Evolutionary conservation across 495 filamentous ascomycete species (phyloP).

Genomic region (Penicillium fimorum): DNA sequence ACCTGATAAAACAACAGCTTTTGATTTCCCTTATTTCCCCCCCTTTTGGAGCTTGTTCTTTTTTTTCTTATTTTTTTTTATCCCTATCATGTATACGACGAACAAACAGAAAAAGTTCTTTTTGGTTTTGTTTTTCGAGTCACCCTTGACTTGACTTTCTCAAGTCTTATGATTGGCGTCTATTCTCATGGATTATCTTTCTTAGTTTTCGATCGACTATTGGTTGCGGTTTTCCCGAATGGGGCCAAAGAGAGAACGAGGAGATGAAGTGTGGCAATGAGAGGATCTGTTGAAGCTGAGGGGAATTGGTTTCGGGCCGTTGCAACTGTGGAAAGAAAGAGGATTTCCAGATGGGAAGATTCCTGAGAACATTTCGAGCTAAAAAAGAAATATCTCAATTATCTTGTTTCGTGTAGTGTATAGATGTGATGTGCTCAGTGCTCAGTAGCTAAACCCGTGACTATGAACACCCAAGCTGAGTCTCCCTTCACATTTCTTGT

Average conservation of each 20-base stretch:
- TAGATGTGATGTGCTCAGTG: background rate
- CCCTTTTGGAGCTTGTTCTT: slow-evolving; percentile 9
- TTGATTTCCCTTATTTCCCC: slow-evolving; percentile 10
- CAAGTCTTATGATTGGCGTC: slow-evolving; percentile 49
- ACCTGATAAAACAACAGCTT: slow-evolving; percentile 6
- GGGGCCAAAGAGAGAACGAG: slow-evolving; percentile 27
- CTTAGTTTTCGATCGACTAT: slow-evolving; percentile 29
- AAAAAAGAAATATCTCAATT: slow-evolving; percentile 23
- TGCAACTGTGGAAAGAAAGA: slow-evolving; percentile 19
- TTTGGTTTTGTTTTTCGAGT: slow-evolving; percentile 27
- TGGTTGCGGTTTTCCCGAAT: slow-evolving; percentile 32
- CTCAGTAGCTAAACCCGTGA: slow-evolving; percentile 8
- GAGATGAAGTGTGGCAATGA: slow-evolving; percentile 21
- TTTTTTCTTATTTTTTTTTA: slow-evolving; percentile 20
- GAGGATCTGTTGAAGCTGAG: slow-evolving; percentile 21
- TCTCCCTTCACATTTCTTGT: background rate
- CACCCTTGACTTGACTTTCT: slow-evolving; percentile 22
- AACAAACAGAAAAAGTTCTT: slow-evolving; percentile 41
- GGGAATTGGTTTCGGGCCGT: slow-evolving; percentile 16
- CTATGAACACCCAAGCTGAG: background rate
- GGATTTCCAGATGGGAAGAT: slow-evolving; percentile 23
- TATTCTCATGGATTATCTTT: slow-evolving; percentile 35
- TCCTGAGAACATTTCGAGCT: slow-evolving; percentile 28
- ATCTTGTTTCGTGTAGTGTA: slow-evolving; percentile 2
- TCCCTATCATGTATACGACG: slow-evolving; percentile 46